phyloP scores from a whole-genome alignment of 495 filamentous ascomycete species.

The Tuber magnatum region DNA sequence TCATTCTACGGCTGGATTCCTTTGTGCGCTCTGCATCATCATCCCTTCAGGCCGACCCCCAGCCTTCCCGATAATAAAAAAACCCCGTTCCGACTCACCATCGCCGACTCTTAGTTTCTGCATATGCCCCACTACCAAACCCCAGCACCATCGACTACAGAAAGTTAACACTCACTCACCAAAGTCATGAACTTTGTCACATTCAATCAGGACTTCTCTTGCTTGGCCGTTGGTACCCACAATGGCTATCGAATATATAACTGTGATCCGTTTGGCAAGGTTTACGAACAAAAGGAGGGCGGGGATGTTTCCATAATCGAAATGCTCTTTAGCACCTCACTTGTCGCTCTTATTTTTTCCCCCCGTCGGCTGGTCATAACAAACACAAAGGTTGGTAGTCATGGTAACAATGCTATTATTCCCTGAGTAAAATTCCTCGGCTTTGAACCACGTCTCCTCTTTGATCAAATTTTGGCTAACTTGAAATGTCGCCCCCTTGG shows the following conservation, averaged over 20 bases:
- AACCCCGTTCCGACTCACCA: not conserved
- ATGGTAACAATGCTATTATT: slow-evolving; percentile 14
- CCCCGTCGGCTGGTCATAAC: slow-evolving; percentile 86
- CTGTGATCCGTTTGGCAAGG: slow-evolving; percentile 88
- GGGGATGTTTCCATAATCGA: slow-evolving; percentile 83
- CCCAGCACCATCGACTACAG: not conserved
- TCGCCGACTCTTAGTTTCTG: not conserved
- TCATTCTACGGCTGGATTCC: not conserved
- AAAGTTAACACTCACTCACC: slow-evolving; percentile 30
- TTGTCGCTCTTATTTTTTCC: slow-evolving; percentile 84
- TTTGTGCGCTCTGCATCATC: not conserved
- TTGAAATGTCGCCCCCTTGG: not conserved
- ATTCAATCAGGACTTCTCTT: slow-evolving; percentile 98
- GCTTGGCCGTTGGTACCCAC: slow-evolving; percentile 88
- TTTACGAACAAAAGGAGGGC: slow-evolving; percentile 84
- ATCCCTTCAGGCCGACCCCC: not conserved
- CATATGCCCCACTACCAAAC: slow-evolving; percentile 6
- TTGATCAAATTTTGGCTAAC: slow-evolving; percentile 14
- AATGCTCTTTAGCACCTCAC: slow-evolving; percentile 98
- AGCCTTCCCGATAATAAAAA: slow-evolving; percentile 7
- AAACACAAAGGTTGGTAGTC: slow-evolving; percentile 77
- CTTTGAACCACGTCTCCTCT: slow-evolving; percentile 3
- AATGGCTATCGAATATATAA: slow-evolving; percentile 93
- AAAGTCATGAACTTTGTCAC: slow-evolving; percentile 93
- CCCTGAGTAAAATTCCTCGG: not conserved